A percentile compares a stretch with the other conserved stretches of the same genome.
Evolutionary conservation across 1,284 basidiomycete species (phyloP).

Genomic region (Trichosporon sp.): DNA sequence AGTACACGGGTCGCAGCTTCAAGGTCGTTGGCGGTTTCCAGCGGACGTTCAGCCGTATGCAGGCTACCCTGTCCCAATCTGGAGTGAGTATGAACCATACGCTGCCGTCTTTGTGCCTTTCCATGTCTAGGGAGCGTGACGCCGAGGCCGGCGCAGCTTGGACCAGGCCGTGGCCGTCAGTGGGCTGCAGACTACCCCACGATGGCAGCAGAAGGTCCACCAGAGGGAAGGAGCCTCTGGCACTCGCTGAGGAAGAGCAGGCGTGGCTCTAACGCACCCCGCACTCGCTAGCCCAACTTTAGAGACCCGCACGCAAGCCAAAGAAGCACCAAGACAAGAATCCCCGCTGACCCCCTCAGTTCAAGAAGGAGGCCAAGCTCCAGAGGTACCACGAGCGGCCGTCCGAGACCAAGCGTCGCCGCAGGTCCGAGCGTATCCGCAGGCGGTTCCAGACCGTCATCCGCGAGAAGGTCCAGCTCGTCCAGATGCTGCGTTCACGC

Average conservation of each 20-base stretch:
- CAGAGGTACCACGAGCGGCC: conserved; percentile 48
- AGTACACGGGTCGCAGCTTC: conserved; percentile 34
- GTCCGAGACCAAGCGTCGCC: conserved; percentile 41
- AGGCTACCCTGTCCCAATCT: conserved; percentile 21
- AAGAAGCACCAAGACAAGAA: neutral
- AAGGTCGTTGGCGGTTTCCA: conserved; percentile 25
- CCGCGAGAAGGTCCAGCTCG: conserved; percentile 30
- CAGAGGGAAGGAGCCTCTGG: too few species aligned
- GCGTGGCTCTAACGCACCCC: too few species aligned
- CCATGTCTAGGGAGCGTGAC: too few species aligned
- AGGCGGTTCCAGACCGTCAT: conserved; percentile 49
- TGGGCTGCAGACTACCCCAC: too few species aligned
- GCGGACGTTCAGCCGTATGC: conserved; percentile 31
- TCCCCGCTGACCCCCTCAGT: neutral
- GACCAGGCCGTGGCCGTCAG: too few species aligned
- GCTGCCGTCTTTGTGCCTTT: neutral
- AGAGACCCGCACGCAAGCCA: too few species aligned
- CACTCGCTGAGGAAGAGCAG: too few species aligned
- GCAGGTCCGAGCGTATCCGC: conserved; percentile 44
- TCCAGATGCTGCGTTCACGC: conserved; percentile 28
- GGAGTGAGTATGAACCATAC: neutral
- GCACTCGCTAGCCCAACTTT: neutral
- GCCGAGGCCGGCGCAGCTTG: too few species aligned
- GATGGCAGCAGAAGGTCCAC: too few species aligned
- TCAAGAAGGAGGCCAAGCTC: conserved; percentile 35